These are phyloP conservation scores for Apiotrichum laibachii DNA, from an alignment of 1,284 basidiomycete genomes.

Conservation along the genomic window DNA sequence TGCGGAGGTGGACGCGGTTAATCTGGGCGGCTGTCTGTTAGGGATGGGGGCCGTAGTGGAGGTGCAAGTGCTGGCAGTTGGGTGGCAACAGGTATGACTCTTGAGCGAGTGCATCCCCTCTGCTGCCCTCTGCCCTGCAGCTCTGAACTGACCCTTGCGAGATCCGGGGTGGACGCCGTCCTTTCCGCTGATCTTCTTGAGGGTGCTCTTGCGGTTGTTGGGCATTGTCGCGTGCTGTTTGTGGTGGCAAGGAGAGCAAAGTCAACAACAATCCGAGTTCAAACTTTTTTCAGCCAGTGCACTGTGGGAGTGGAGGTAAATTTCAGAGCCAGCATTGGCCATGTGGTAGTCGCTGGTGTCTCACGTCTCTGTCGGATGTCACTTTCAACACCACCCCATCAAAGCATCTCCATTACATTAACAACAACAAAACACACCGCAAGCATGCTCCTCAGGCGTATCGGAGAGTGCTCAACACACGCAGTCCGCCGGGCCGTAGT, in stretches of 20 bases:
- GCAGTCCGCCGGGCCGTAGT: background rate
- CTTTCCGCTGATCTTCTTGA: constrained; percentile 51
- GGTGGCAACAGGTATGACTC: background rate
- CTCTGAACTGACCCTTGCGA: constrained; percentile 38
- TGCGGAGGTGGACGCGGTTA: constrained; percentile 66
- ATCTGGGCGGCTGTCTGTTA: constrained; percentile 64
- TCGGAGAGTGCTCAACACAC: constrained; percentile 9
- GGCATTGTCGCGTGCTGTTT: constrained; percentile 31
- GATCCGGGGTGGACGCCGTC: constrained; percentile 50
- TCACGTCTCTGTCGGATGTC: background rate
- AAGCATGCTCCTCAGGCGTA: constrained; percentile 2
- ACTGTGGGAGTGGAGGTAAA: background rate
- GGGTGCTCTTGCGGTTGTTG: constrained; percentile 48
- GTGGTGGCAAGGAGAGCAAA: constrained; percentile 9
- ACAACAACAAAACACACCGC: too few species aligned
- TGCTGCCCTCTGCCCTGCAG: background rate
- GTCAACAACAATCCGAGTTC: constrained; percentile 4
- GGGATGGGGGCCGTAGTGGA: background rate
- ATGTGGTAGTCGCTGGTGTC: too few species aligned
- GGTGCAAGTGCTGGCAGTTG: background rate
- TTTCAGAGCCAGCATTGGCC: too few species aligned
- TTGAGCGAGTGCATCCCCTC: background rate
- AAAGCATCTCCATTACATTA: too few species aligned
- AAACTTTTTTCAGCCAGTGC: background rate
- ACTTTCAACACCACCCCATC: background rate